Evolutionary conservation across 1,139 yeast species (phyloP), one percentile per base, ranked within the genome.

Genomic region (Candida pseudocylindracea): DNA sequence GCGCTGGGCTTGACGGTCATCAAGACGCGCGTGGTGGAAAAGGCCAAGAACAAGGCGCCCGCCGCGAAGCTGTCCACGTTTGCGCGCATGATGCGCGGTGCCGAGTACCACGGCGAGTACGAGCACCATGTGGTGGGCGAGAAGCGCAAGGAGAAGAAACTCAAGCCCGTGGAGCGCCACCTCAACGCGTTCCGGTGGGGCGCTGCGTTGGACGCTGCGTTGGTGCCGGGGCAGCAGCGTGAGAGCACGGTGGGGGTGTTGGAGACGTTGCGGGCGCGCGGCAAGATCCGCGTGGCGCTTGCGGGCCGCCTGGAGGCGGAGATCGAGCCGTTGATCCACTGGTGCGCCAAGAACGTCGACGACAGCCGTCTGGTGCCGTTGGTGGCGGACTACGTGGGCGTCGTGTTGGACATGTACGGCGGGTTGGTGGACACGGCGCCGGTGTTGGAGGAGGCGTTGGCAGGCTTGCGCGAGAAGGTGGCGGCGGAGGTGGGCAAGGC

Each of bases 181-280:
- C 60, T 88, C 38, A 79, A 80, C 48, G 78, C 78, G 26, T 88
- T 88, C 57, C 69, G 79, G 47, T 88, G 96, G 95, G 50, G 72
- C 2, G 95, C 85, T 41, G 95, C 96, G 2, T 62, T 88, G 34
- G 94, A 88, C 49, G 64, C 74, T 38, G 95, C 93, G 2, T 72
- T 88, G 42, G 59, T 67, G 12, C 64, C 74, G 3, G 93, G 93
- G 4, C 63, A 74, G 46, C 70, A 88, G 1, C 68, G 72, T 38
- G 94, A 83, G 43, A 62, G 73, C 38, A 76, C 93, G 0, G 57
- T 80, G 10, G 27, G 26, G 4, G 80, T 81, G 7, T 58, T 88
- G 37, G 73, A 72, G 41, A 96, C 88, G 51, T 64, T 88, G 43
- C 75, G 79, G 46, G 73, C 69, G 42, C 67, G 94, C 38, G 95